Evolutionary conservation across 1,284 basidiomycete species (phyloP), one percentile per base, ranked within the genome.

Genomic region (Apiotrichum gamsii): DNA sequence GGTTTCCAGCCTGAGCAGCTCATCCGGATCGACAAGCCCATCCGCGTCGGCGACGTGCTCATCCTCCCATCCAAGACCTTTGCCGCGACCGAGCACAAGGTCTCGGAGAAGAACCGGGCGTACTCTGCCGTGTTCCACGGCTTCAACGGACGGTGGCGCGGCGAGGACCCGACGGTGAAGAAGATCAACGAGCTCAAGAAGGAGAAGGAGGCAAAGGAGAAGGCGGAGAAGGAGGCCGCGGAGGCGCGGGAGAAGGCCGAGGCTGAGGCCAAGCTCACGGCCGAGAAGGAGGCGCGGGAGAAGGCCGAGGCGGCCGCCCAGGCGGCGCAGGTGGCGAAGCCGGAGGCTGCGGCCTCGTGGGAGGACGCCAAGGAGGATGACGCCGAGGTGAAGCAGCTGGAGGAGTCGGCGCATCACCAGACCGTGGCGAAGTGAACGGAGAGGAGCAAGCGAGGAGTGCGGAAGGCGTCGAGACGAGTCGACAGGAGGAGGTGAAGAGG

Each of bases 11-110:
- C 72, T 68, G 62, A 61, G 0, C 67, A 67, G 37, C 52, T 74
- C 29, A 62, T 58, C 23, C 56, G 57, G 10, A 29, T 72, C 3
- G 35, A 36, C 10, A 51, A 53, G n/a, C 72, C 72, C 0, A 28
- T 73, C 10, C 52, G 72, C 8, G 47, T 73, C 2, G 72, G 72
- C 10, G 72, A 74, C 43, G 61, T 74, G 8, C 64, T 41, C 30
- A 61, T 64, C 28, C 42, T 65, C 20, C 65, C 63, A 2, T 58
- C 63, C 6, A 62, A 61, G 14, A 63, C 61, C 2, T 65, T 57
- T 43, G 61, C 60, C 0, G 57, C 58, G 40, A 56, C 59, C 1
- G 61, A 57, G 36, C 48, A 48, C 0, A 58, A 59, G 21, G 35
- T 32, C 8, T 29, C 29, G 20, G 15, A 32, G 2, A 6, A 43